Evolutionary conservation across 2,329 filamentous ascomycete genomes (phyloP).

Genomic region (Fusarium neocosmosporiellum): DNA sequence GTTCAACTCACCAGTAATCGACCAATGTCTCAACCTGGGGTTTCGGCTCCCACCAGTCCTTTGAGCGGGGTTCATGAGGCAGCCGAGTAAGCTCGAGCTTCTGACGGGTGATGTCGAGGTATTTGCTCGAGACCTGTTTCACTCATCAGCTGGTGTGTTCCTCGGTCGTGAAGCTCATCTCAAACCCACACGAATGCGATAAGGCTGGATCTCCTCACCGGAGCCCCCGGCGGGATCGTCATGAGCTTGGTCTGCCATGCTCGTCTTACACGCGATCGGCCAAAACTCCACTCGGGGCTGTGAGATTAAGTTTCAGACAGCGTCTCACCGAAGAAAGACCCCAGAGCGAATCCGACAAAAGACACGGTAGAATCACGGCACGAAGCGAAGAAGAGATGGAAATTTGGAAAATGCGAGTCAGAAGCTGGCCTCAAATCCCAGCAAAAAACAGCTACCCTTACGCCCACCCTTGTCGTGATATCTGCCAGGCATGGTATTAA

Average conservation of each 20-base stretch:
- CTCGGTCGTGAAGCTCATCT: background rate
- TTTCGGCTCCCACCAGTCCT: constrained; percentile 70
- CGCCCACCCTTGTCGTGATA: constrained; percentile 33
- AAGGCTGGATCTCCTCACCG: constrained; percentile 62
- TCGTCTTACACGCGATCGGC: constrained; percentile 10
- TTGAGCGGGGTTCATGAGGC: constrained; percentile 67
- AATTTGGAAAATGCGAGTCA: constrained; percentile 28
- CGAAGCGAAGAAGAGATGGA: constrained; percentile 7
- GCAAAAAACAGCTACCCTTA: constrained; percentile 22
- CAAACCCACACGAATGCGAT: constrained; percentile 67
- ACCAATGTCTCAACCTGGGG: constrained; percentile 71
- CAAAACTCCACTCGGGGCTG: background rate
- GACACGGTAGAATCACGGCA: constrained; percentile 12
- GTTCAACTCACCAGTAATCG: constrained; percentile 67
- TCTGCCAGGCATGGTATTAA: constrained; percentile 28
- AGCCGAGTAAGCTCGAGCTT: constrained; percentile 75
- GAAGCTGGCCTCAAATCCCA: constrained; percentile 25
- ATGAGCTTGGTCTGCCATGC: constrained; percentile 29
- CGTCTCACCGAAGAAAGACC: background rate
- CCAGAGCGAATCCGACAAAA: background rate
- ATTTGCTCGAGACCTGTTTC: constrained; percentile 71
- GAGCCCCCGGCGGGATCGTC: constrained; percentile 36
- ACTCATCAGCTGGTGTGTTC: constrained; percentile 41
- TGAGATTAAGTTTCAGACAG: background rate
- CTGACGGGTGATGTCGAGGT: constrained; percentile 73